Evolutionary conservation across 225 moss, liverwort and hornwort genomes (phyloP).

Genomic region (Lunularia cruciata): DNA sequence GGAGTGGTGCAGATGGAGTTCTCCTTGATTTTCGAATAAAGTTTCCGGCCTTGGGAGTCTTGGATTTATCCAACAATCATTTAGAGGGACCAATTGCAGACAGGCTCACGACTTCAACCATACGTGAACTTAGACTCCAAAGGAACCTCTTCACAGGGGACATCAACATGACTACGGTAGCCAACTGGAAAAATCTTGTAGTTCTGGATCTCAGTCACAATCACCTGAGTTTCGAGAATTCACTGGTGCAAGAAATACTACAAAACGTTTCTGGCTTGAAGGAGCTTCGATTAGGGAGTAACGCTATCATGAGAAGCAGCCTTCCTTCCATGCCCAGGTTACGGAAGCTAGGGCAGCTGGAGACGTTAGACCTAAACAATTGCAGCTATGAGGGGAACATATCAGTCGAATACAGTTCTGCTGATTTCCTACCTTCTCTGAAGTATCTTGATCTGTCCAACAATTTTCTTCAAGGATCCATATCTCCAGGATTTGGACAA

Average conservation of each 20-base stretch:
- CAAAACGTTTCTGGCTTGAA: background rate
- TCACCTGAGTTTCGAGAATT: background rate
- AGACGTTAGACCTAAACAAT: background rate
- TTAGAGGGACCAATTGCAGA: background rate
- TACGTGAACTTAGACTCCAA: background rate
- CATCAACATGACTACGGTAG: too few species aligned
- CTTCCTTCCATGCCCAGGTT: background rate
- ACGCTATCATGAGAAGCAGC: too few species aligned
- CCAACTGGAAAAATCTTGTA: background rate
- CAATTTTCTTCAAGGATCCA: background rate
- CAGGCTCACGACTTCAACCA: background rate
- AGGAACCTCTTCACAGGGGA: background rate
- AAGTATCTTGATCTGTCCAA: slow-evolving; percentile 5
- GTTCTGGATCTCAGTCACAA: slow-evolving; percentile 4
- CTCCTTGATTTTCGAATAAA: background rate
- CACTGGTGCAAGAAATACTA: background rate
- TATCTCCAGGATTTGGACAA: background rate
- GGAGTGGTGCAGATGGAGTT: background rate
- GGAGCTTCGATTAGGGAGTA: background rate
- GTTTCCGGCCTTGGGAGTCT: background rate
- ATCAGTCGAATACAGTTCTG: background rate
- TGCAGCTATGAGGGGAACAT: background rate
- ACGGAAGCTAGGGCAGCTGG: background rate
- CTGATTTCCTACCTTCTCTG: background rate
- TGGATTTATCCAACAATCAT: background rate